Evolutionary conservation across 176 grass and related monocot genomes (phyloP).

Genomic region (Guadua angustifolia): DNA sequence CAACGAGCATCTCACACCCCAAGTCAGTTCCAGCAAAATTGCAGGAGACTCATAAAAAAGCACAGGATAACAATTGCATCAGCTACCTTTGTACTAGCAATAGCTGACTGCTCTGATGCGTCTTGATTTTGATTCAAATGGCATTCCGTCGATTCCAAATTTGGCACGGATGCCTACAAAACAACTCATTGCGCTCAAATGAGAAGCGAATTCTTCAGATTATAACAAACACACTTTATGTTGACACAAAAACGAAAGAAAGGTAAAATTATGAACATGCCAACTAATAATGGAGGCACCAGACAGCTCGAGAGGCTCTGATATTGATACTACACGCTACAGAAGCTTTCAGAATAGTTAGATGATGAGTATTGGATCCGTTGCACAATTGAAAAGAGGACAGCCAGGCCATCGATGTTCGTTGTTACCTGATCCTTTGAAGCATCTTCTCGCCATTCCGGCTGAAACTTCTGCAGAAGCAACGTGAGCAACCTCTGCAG

Average conservation of each 20-base stretch:
- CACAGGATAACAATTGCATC: background rate
- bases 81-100: constrained; percentile 48
- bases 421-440: constrained; percentile 68
- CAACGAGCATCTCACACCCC: background rate
- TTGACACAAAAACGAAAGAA: background rate
- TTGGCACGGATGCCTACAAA: constrained; percentile 33
- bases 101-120: constrained; percentile 33
- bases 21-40: constrained; percentile 21
- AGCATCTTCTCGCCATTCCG: constrained; percentile 70
- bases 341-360: background rate
- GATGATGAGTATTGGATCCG: background rate
- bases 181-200: background rate
- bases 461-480: constrained; percentile 91
- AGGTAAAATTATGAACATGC: background rate
- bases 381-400: background rate
- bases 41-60: background rate
- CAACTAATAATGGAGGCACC: background rate
- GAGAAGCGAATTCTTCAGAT: background rate
- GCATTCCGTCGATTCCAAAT: constrained; percentile 15
- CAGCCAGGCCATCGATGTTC: background rate
- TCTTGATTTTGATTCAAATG: constrained; percentile 49
- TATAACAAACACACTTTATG: background rate
- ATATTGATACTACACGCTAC: background rate
- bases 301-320: background rate
- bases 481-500: constrained; percentile 79